Percentiles rank a stretch among this genome's conserved stretches.
Evolutionary conservation across 495 filamentous ascomycete species (phyloP).

Genomic region (Saxophila tyrrhenica): DNA sequence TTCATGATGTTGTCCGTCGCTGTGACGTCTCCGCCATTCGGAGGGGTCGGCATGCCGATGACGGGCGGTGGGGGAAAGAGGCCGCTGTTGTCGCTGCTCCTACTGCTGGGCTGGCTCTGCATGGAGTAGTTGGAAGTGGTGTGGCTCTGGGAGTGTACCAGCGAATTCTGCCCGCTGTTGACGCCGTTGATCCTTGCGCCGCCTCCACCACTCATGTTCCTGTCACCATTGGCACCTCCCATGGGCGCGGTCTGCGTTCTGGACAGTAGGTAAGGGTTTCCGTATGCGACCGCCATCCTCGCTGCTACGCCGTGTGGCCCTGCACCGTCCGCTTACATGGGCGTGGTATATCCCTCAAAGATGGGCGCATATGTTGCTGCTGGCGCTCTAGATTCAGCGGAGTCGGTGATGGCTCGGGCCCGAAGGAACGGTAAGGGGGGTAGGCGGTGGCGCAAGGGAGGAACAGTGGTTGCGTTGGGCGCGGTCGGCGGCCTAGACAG

Average conservation of each 20-base stretch:
- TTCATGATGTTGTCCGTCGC: conserved; percentile 90
- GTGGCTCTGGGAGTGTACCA: conserved; percentile 16
- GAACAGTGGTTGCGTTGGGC: neutral
- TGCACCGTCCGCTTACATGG: neutral
- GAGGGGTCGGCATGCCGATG: neutral
- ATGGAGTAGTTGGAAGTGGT: conserved; percentile 27
- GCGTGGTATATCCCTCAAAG: neutral
- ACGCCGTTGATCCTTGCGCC: neutral
- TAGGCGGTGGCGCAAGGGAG: neutral
- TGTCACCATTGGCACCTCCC: neutral
- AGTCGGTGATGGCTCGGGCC: neutral
- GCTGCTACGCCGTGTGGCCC: neutral
- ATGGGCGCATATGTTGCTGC: neutral
- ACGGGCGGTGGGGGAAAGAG: conserved; percentile 29
- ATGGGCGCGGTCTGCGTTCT: neutral
- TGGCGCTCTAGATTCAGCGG: neutral
- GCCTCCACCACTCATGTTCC: neutral
- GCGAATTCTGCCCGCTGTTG: neutral
- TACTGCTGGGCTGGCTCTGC: conserved; percentile 27
- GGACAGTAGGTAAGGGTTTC: neutral
- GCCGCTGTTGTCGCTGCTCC: conserved; percentile 29
- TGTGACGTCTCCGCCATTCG: conserved; percentile 48
- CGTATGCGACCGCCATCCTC: neutral
- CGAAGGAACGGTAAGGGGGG: neutral
- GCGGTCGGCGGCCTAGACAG: neutral